A percentile compares a stretch with the other conserved stretches of the same genome.
Conservation (phyloP, 345 rosid species). For the Heritiera littoralis region DNA sequence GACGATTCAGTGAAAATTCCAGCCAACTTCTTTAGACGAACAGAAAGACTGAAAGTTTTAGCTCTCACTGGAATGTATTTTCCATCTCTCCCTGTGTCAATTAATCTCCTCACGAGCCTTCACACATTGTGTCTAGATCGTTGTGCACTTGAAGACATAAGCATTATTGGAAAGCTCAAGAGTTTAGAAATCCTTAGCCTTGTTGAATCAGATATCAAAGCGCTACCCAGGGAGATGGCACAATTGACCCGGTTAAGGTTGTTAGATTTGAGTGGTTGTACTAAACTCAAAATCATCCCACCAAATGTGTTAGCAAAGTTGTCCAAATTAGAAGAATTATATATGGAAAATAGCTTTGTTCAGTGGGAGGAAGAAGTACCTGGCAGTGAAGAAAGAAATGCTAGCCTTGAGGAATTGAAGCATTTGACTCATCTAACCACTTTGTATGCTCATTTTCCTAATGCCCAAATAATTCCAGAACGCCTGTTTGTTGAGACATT, state of each 20-base stretch:
- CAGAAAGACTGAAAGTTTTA: slow-evolving; percentile 21
- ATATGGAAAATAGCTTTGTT: neutral
- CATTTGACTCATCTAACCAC: neutral
- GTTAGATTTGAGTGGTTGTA: slow-evolving; percentile 25
- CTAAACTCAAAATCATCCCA: slow-evolving; percentile 21
- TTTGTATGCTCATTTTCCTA: neutral
- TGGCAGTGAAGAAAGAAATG: neutral
- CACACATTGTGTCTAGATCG: slow-evolving; percentile 9
- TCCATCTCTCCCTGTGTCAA: neutral
- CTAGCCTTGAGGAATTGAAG: slow-evolving; percentile 5
- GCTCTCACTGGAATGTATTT: slow-evolving; percentile 12
- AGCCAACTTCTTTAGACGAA: slow-evolving; percentile 15
- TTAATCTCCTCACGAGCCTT: slow-evolving; percentile 13
- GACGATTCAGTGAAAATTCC: neutral
- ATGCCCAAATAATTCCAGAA: neutral
- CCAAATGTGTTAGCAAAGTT: slow-evolving; percentile 27
- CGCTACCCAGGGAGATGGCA: slow-evolving; percentile 24
- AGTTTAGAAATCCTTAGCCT: slow-evolving; percentile 34
- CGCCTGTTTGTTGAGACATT: neutral
- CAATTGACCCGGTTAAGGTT: slow-evolving; percentile 17
- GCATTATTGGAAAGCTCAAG: slow-evolving; percentile 20
- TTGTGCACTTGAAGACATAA: slow-evolving; percentile 12
- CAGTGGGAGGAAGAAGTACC: slow-evolving; percentile 30
- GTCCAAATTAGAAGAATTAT: neutral
- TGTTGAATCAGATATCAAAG: neutral